A percentile compares a stretch with the other conserved stretches of the same genome.
Evolutionary conservation across 495 filamentous ascomycete genomes (phyloP).

Genomic region (Aspergillus affinis): DNA sequence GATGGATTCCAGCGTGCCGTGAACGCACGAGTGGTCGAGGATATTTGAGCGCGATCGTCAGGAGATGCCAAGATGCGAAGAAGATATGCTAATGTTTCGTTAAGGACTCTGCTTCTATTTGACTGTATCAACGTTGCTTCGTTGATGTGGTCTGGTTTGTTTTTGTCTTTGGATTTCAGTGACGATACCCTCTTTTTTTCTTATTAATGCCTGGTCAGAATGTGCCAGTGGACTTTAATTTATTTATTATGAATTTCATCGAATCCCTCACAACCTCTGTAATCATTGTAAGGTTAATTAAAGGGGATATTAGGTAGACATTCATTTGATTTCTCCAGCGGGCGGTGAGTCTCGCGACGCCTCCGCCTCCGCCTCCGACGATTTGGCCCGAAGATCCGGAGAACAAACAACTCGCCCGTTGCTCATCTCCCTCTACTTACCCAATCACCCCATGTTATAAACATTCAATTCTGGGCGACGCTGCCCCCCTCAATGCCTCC

Average conservation of each 20-base stretch:
- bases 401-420: neutral
- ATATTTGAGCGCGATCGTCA: constrained; percentile 59
- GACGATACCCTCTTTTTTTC: neutral
- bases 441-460: constrained; percentile 11
- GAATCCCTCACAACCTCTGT: neutral
- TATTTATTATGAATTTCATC: neutral
- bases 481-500: constrained; percentile 10
- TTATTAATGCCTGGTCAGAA: neutral
- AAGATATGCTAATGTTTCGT: constrained; percentile 17
- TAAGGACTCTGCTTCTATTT: constrained; percentile 5
- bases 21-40: constrained; percentile 81
- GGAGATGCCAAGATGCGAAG: constrained; percentile 1
- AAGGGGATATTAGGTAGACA: too few relatives aligned
- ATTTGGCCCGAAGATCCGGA: neutral
- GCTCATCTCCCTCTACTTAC: neutral
- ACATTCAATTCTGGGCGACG: neutral
- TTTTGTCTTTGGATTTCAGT: constrained; percentile 12
- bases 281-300: too few relatives aligned
- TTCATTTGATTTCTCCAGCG: neutral
- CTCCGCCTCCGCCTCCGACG: too few relatives aligned
- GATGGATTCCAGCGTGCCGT: constrained; percentile 79
- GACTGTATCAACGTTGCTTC: constrained; percentile 1
- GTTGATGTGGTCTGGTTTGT: constrained; percentile 6
- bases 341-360: constrained; percentile 4
- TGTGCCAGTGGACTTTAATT: neutral